Percentiles rank a stretch among this genome's conserved stretches.
These are phyloP conservation scores for Gossypium australe DNA, from an alignment of 345 rosid species.

Conservation along the genomic window DNA sequence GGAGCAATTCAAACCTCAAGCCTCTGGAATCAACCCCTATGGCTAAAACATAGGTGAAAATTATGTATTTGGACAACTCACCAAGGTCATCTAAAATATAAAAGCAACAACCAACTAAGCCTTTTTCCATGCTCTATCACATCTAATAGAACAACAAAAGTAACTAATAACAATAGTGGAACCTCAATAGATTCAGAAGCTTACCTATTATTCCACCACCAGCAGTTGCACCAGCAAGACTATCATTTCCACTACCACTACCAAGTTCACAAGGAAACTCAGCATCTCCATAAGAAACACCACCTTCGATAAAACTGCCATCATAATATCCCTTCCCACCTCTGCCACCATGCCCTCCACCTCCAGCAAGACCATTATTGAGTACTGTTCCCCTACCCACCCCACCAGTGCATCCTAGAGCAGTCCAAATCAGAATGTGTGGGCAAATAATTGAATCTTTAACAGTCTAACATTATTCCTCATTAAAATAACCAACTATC, in stretches of 20 bases:
- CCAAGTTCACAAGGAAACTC: slow-evolving; percentile 96
- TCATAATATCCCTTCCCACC: slow-evolving; percentile 81
- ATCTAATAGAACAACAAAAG: not conserved
- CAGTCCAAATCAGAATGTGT: slow-evolving; percentile 11
- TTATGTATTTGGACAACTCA: slow-evolving; percentile 3
- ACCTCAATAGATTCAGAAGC: slow-evolving; percentile 15
- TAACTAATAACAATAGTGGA: not conserved
- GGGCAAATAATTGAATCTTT: not conserved
- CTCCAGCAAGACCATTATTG: slow-evolving; percentile 72
- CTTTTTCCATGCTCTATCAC: not conserved
- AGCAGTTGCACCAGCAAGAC: slow-evolving; percentile 57
- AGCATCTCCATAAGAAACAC: slow-evolving; percentile 66
- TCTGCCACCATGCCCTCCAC: slow-evolving; percentile 94
- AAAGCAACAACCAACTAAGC: not conserved
- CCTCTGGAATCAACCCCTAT: not conserved
- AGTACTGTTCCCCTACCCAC: slow-evolving; percentile 69
- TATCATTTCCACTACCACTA: slow-evolving; percentile 85
- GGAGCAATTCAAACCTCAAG: not conserved
- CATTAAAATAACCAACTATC: not conserved
- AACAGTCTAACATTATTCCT: not conserved
- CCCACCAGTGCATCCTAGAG: slow-evolving; percentile 84
- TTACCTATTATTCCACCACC: slow-evolving; percentile 94
- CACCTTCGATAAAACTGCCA: slow-evolving; percentile 67
- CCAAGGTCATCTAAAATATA: slow-evolving; percentile 1
- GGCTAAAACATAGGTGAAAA: not conserved